Base-by-base conservation (phyloP, 352 stramenopile species). In the Phytophthora sp. region DNA sequence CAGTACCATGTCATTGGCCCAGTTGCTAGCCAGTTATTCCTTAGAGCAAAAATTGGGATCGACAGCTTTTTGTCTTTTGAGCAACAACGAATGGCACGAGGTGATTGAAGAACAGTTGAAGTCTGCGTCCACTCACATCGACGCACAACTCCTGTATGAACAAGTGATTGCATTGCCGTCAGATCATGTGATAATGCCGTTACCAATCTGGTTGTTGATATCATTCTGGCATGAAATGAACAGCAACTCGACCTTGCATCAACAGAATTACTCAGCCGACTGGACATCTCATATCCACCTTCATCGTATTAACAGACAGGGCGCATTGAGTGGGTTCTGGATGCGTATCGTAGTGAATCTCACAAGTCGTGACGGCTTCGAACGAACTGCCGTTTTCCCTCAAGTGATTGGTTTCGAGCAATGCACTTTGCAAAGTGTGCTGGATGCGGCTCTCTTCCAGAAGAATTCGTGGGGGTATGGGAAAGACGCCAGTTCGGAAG, bases 401-500 rank as follows among this genome's bases (percentile, higher is more conserved):
- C 62, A 70, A 33, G 30, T 46, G 18, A 45, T 70, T n/a, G 16
- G 30, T 27, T 54, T 55, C 33, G 39, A 58, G 30, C 35, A 41
- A 18, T 65, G 66, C 21, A n/a, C 38, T 7, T 5, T 42, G 7
- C 36, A 65, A 50, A 51, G 12, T 44, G 36, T 66, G 26, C 30
- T 66, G 5, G 47, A 60, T 27, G 65, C 51, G n/a, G 45, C 80
- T 13, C 73, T 88, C 2, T 93, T 91, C 0, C 73, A 94, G 23
- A 80, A 73, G 45, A 97, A 93, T 58, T 72, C 98, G 8, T 70
- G 84, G 97, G 24, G 18, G 12, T 16, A 30, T 18, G 31, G 35
- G 12, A 26, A 61, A 24, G 33, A 27, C 15, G 4, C 20, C 7
- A 21, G 13, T 23, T 57, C 50, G 8, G 41, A 30, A 7, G 11